Conservation (phyloP, 495 filamentous ascomycete genomes). For the Neurospora sp. region DNA sequence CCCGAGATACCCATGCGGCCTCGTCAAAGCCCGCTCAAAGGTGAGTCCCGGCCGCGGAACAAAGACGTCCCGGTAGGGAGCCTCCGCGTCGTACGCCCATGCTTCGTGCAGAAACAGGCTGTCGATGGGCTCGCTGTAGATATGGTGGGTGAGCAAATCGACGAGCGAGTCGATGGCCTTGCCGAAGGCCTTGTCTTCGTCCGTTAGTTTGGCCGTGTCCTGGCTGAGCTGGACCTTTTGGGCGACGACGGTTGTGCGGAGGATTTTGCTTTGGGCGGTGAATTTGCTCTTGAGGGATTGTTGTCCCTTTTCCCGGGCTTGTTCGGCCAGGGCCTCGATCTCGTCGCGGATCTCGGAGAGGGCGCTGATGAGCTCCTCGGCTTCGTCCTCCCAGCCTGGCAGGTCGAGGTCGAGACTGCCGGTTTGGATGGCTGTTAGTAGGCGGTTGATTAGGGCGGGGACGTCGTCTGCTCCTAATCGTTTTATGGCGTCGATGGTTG, state of each 20-base stretch:
- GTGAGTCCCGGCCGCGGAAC: constrained; percentile 67
- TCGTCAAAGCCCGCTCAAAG: constrained; percentile 69
- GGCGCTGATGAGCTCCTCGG: constrained; percentile 19
- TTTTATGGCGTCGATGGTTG: constrained; percentile 28
- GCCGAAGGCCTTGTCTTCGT: constrained; percentile 69
- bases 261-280: constrained; percentile 55
- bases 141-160: constrained; percentile 42
- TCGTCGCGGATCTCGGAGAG: constrained; percentile 31
- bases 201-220: constrained; percentile 61
- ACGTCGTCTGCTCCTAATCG: constrained; percentile 32
- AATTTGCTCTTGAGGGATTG: constrained; percentile 63
- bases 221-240: constrained; percentile 81
- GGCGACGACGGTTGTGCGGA: constrained; percentile 77
- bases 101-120: constrained; percentile 66
- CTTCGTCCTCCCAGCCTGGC: constrained; percentile 20
- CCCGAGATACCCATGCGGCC: constrained; percentile 77
- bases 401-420: constrained; percentile 32
- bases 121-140: constrained; percentile 49
- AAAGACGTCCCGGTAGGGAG: constrained; percentile 74
- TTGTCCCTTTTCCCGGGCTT: constrained; percentile 27
- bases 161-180: constrained; percentile 58
- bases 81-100: constrained; percentile 73
- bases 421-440: constrained; percentile 23
- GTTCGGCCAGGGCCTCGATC: constrained; percentile 28
- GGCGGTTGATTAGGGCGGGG: constrained; percentile 21